Evolutionary conservation across 2,329 filamentous ascomycete genomes (phyloP), one percentile per base, ranked within the genome.

Genomic region (Emydomyces testavorans): DNA sequence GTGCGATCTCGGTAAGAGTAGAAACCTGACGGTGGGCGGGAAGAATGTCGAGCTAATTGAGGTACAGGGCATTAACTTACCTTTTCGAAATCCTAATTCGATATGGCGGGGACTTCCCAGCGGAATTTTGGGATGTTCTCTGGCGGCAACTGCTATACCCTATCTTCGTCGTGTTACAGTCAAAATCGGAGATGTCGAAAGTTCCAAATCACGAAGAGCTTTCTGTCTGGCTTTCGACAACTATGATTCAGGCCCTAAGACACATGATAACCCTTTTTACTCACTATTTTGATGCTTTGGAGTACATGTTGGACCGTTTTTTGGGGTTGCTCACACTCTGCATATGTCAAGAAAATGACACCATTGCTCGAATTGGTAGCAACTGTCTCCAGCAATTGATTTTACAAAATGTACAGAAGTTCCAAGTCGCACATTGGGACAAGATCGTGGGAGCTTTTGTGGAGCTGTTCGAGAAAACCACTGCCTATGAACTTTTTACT

Each of bases 261-360:
- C 95, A 96, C 67, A 94, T 98, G 85, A 96, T 99, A 58, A 90
- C 87, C 0, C 77, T 99, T 20, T 98, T 98, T 65, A 98, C 93
- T 0, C 93, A 99, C 66, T 98, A 96, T 67, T 99, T 98, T 55
- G 86, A 93, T 50, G 82, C 88, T 0, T 71, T 99, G 7, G 88
- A 96, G 67, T 94, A 94, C 62, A 98, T 99, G 92, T 77, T 99
- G 15, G 88, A 95, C 65, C 78, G 92, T n/a, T 96, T 98, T 65
- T 70, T 99, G 31, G 90, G 96, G 64, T 77, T 99, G 16, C 72
- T 99, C 8, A 89, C 87, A 2, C 77, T 98, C 8, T 99, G 92
- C 62, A 98, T 99, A 53, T 96, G 90, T 63, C 92, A 99, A 65
- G 92, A 99, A 63, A 98, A 98, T 58, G 92, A 99, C 60, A 99